These are phyloP conservation scores for Nannochloris sp. DNA, from an alignment of 139 green algal genomes.

Conservation along the genomic window DNA sequence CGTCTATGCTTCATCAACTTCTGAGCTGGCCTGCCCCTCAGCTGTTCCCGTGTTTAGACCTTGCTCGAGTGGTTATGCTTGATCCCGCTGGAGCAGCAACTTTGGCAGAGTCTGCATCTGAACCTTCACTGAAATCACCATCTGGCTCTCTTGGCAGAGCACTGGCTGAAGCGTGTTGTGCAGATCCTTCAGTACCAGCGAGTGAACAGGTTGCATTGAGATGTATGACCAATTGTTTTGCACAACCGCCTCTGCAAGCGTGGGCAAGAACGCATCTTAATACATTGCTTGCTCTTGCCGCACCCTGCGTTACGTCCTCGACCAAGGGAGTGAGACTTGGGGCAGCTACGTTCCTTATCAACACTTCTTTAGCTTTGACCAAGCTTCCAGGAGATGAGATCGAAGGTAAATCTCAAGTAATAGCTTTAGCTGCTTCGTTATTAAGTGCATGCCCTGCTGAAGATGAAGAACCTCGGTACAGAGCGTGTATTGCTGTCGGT, in stretches of 20 bases:
- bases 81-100: constrained; percentile 13
- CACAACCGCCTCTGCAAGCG: constrained; percentile 14
- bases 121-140: background rate
- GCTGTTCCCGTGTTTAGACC: constrained; percentile 70
- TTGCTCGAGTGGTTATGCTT: constrained; percentile 52
- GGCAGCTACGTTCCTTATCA: constrained; percentile 58
- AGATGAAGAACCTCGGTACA: constrained; percentile 29
- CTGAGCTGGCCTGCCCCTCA: constrained; percentile 52
- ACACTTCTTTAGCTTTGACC: constrained; percentile 38
- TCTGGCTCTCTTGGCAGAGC: background rate
- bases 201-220: constrained; percentile 57
- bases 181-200: constrained; percentile 11
- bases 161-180: constrained; percentile 7
- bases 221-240: constrained; percentile 51
- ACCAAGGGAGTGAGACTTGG: constrained; percentile 52
- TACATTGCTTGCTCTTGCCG: constrained; percentile 40
- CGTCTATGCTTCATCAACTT: constrained; percentile 37
- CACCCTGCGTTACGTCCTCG: background rate
- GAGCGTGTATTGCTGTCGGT: constrained; percentile 37
- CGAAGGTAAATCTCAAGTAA: constrained; percentile 33
- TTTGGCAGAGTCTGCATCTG: constrained; percentile 18
- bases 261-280: constrained; percentile 26
- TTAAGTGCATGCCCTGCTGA: constrained; percentile 15
- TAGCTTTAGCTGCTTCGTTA: constrained; percentile 38
- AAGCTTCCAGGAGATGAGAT: constrained; percentile 9